Base-by-base conservation (phyloP, 768 basidiomycete genomes). In the Mrakia blollopis region DNA sequence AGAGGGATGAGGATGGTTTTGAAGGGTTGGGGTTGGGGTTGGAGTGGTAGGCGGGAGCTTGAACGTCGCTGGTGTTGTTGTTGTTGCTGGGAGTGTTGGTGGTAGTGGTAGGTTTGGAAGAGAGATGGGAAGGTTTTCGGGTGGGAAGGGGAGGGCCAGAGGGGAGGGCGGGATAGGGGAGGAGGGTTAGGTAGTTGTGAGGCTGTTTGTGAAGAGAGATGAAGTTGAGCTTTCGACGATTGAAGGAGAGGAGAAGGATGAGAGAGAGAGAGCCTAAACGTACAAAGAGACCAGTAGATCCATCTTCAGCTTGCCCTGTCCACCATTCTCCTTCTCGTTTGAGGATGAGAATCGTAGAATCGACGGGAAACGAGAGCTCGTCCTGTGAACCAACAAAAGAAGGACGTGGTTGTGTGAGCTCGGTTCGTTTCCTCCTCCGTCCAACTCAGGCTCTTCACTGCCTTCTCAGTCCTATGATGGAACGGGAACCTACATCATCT, bases 131-230 rank as follows among this genome's bases (percentile, higher is more conserved):
- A 14, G 62, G 62, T 63, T 63, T 63, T 21, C 62, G 62, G 23
- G 62, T 13, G 32, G 62, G 62, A 7, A 32, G 30, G 11, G 62
- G 62, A 16, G 35, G 62, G 23, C 32, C 62, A 32, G 35, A 37
- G 30, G 62, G 35, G 1, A 37, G 62, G 32, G 62, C 3, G 11
- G 62, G 62, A 32, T 63, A 63, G 30, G 62, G 62, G 13, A 63
- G 62, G 62, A 63, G 62, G 10, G 62, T 63, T 32, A 63, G 62
- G 62, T 63, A 63, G 62, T 32, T 63, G 62, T 63, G 62, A 21
- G 62, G 62, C 62, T 63, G 62, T 7, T 7, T 32, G 62, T 30
- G n/a, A 32, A 37, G 1, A 9, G 57, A 28, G 57, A 25, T 57
- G 25, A 57, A 25, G 57, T 1, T 28, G 57, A 57, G 25, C 9